phyloP scores from a whole-genome alignment of 441 rosid species.

The Populus tomentosa region DNA sequence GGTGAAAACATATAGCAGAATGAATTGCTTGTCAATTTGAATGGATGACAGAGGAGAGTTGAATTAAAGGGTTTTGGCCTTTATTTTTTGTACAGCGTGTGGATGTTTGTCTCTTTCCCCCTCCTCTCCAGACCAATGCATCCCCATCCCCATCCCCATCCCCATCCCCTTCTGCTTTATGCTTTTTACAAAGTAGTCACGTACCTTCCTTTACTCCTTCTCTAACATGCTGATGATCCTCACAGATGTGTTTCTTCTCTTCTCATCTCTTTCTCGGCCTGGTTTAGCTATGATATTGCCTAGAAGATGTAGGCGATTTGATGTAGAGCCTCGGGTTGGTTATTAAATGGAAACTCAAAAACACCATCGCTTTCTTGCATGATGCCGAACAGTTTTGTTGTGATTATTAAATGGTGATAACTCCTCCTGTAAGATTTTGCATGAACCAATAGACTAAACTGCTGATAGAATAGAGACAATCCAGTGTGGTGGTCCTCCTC shows the following conservation, averaged over 20 bases:
- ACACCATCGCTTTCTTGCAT: too few relatives aligned
- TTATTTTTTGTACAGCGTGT: neutral
- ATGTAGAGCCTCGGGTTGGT: neutral
- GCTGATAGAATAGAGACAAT: too few relatives aligned
- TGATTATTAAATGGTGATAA: too few relatives aligned
- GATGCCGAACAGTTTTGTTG: too few relatives aligned
- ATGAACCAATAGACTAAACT: too few relatives aligned
- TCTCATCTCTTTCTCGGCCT: neutral
- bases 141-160: neutral
- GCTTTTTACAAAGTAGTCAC: constrained; percentile 17
- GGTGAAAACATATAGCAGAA: constrained; percentile 19
- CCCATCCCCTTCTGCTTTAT: constrained; percentile 13
- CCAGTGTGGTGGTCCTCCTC: too few relatives aligned
- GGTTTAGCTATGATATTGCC: neutral
- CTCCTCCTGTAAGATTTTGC: too few relatives aligned
- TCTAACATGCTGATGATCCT: too few relatives aligned
- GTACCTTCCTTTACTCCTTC: neutral
- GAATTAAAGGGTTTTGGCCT: constrained; percentile 4
- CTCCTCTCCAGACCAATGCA: neutral
- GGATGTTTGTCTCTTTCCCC: neutral
- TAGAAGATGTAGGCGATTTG: neutral
- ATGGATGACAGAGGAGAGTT: neutral
- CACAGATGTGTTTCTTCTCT: neutral
- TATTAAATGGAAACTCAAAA: too few relatives aligned
- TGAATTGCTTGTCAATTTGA: constrained; percentile 13